These are phyloP conservation scores for Tetrahymena malaccensis DNA, from an alignment of 73 alveolate genomes.

Conservation along the genomic window DNA sequence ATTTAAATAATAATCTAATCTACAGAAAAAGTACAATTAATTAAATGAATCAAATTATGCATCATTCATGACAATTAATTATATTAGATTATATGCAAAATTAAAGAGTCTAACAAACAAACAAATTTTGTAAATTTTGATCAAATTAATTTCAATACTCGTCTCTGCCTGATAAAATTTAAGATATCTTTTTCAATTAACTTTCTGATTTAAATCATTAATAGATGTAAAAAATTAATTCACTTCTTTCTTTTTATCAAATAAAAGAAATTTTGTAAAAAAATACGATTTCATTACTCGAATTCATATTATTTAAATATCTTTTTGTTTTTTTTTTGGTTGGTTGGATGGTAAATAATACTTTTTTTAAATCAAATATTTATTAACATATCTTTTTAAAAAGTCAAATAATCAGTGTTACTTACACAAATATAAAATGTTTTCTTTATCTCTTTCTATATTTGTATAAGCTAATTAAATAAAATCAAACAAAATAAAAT, in stretches of 20 bases:
- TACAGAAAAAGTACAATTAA: not conserved
- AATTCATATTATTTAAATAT: not conserved
- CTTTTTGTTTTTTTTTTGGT: not conserved
- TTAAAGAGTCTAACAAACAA: not conserved
- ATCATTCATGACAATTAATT: no score
- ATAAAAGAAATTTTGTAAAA: not conserved
- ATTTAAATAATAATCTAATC: not conserved
- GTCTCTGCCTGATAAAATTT: not conserved
- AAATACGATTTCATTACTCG: not conserved
- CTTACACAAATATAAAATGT: no score
- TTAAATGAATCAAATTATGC: no score
- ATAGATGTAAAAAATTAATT: no score
- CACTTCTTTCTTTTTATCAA: not conserved
- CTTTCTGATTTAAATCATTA: not conserved
- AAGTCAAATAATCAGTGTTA: not conserved
- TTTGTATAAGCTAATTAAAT: no score
- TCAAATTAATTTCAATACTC: not conserved
- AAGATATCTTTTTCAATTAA: not conserved
- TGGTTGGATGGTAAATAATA: not conserved
- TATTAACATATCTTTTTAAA: not conserved
- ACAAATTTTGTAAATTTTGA: not conserved
- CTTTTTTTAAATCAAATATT: not conserved
- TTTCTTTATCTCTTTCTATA: no score
- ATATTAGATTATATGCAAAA: not conserved
- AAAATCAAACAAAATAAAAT: no score